Evolutionary conservation across 495 filamentous ascomycete genomes (phyloP).

Genomic region (Podospora conica): DNA sequence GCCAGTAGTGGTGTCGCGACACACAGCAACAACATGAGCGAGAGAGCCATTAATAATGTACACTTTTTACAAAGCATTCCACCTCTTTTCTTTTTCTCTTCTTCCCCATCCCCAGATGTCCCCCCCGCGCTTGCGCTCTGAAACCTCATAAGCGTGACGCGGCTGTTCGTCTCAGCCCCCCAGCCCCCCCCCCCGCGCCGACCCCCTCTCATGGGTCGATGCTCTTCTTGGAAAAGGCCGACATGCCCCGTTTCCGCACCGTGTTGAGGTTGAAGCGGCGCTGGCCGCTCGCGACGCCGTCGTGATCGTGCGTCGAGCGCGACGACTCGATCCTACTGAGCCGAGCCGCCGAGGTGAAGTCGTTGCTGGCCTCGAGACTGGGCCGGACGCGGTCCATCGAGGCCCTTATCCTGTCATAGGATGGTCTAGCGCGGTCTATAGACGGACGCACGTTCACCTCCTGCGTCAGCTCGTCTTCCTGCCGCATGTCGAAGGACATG

Average conservation of each 20-base stretch:
- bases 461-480: constrained; percentile 26
- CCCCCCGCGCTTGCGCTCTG: too few relatives aligned
- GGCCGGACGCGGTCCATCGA: constrained; percentile 70
- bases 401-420: constrained; percentile 68
- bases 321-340: constrained; percentile 77
- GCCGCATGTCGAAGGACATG: constrained; percentile 38
- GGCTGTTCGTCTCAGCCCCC: not conserved
- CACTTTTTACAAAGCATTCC: not conserved
- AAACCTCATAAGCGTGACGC: not conserved
- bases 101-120: too few relatives aligned
- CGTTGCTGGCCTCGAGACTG: constrained; percentile 78
- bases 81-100: not conserved
- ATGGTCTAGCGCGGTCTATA: constrained; percentile 65
- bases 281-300: constrained; percentile 14
- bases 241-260: constrained; percentile 31
- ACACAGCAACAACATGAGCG: not conserved
- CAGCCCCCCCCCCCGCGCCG: not conserved
- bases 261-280: constrained; percentile 29
- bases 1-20: too few relatives aligned
- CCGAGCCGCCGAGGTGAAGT: constrained; percentile 84
- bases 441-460: constrained; percentile 45
- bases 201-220: constrained; percentile 18
- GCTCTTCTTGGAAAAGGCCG: constrained; percentile 34
- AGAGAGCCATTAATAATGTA: constrained; percentile 1
- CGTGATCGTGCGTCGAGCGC: constrained; percentile 37